A percentile compares a stretch with the other conserved stretches of the same genome.
These are phyloP conservation scores for Glomus cerebriforme DNA, from an alignment of 192 early-diverging fungal species.

Conservation along the genomic window DNA sequence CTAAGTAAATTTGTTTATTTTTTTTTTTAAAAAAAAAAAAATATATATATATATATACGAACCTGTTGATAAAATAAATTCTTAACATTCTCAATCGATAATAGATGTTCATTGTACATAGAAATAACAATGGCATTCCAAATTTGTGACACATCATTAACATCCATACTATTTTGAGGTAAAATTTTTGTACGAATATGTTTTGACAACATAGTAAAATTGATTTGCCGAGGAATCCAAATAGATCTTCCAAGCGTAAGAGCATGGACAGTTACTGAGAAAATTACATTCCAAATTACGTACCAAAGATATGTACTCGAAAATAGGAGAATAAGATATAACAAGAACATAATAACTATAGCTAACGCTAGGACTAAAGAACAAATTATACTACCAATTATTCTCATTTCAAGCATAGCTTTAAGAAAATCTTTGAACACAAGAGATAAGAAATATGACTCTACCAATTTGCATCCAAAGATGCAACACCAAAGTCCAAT, in stretches of 20 bases:
- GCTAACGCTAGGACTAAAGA: constrained; percentile 67
- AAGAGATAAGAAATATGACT: constrained; percentile 80
- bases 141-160: constrained; percentile 75
- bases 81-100: constrained; percentile 75
- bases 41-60: constrained; percentile 9
- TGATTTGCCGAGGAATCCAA: constrained; percentile 82
- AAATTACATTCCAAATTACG: constrained; percentile 80
- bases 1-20: too few relatives aligned
- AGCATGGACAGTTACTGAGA: constrained; percentile 69
- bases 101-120: constrained; percentile 80
- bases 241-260: constrained; percentile 80
- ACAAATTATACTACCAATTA: constrained; percentile 58
- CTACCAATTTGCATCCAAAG: constrained; percentile 75
- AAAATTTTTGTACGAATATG: constrained; percentile 78
- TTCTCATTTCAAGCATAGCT: constrained; percentile 50
- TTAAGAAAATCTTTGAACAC: constrained; percentile 79
- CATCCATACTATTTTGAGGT: constrained; percentile 70
- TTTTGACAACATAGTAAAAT: constrained; percentile 77
- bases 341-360: constrained; percentile 72
- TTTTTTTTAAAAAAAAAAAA: not conserved
- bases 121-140: constrained; percentile 87
- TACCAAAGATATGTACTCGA: constrained; percentile 89
- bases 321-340: constrained; percentile 77
- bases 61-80: constrained; percentile 77
- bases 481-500: constrained; percentile 70